These are phyloP conservation scores for Bacterosira constricta DNA, from an alignment of 108 stramenopile species.

Conservation along the genomic window DNA sequence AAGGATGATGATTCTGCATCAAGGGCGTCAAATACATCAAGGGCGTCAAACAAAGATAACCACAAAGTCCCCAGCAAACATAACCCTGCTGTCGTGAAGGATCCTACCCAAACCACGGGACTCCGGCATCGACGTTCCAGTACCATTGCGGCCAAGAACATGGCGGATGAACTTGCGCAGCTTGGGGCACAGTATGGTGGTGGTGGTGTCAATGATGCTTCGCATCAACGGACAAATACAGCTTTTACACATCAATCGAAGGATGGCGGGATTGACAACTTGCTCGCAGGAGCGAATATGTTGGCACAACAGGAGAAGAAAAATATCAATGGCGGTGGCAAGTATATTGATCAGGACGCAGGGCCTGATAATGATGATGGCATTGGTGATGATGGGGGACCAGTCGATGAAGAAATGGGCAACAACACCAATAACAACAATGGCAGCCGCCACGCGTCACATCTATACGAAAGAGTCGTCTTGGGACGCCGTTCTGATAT, in stretches of 20 bases:
- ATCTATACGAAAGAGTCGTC: not conserved
- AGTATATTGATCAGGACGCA: not conserved
- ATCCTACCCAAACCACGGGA: slow-evolving; percentile 10
- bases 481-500: slow-evolving; percentile 1
- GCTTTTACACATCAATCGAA: not conserved
- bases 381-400: slow-evolving; percentile 1
- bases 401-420: slow-evolving; percentile 42
- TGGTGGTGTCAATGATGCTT: not conserved
- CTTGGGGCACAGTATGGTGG: slow-evolving; percentile 25
- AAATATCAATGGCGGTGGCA: not conserved
- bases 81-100: not conserved
- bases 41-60: not conserved
- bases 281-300: slow-evolving; percentile 25
- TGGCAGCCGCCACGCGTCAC: not conserved
- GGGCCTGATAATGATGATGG: slow-evolving; percentile 4
- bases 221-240: not conserved
- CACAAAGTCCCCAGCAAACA: too few relatives aligned
- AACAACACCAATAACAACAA: not conserved
- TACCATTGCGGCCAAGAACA: slow-evolving; percentile 6
- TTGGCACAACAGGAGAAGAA: slow-evolving; percentile 11
- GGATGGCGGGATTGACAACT: slow-evolving; percentile 33
- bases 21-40: too few relatives aligned
- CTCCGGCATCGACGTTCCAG: slow-evolving; percentile 19
- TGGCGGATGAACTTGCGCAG: slow-evolving; percentile 39
- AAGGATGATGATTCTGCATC: not conserved